phyloP scores from a whole-genome alignment of 2,329 filamentous ascomycete genomes.

The Colletotrichum tropicale region DNA sequence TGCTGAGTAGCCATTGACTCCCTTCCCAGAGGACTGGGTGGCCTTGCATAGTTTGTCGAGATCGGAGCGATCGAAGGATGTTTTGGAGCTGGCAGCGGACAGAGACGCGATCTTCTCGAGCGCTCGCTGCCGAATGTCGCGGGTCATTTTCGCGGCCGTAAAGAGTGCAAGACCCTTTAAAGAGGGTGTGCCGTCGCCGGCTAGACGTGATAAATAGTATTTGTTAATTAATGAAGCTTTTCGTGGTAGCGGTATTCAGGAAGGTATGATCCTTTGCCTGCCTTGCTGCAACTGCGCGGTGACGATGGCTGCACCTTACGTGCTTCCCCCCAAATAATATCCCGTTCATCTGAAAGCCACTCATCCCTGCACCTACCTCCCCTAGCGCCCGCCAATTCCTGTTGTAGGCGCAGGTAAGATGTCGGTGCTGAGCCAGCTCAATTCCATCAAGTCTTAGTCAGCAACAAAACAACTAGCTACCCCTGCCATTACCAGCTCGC shows the following conservation, averaged over 20 bases:
- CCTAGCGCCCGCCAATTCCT: slow-evolving; percentile 20
- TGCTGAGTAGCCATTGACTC: slow-evolving; percentile 52
- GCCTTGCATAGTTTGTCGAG: slow-evolving; percentile 66
- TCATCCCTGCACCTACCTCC: slow-evolving; percentile 9
- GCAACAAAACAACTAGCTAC: slow-evolving; percentile 32
- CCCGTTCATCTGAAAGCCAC: slow-evolving; percentile 6
- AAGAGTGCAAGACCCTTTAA: background rate
- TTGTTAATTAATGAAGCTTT: background rate
- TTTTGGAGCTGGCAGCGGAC: slow-evolving; percentile 58
- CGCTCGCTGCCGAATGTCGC: slow-evolving; percentile 65
- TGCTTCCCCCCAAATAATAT: background rate
- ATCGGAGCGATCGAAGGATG: slow-evolving; percentile 65
- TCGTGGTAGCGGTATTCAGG: background rate
- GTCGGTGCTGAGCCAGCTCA: background rate
- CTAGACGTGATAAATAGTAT: background rate
- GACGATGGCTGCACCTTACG: background rate
- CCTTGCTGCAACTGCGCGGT: slow-evolving; percentile 2
- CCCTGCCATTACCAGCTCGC: slow-evolving; percentile 23
- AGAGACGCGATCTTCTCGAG: slow-evolving; percentile 70
- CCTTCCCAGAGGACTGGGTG: slow-evolving; percentile 51
- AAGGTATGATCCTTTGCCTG: background rate
- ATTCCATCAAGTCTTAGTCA: slow-evolving; percentile 42
- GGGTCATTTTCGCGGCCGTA: slow-evolving; percentile 43
- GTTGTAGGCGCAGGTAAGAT: background rate
- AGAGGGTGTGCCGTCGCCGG: background rate